A percentile compares a stretch with the other conserved stretches of the same genome.
Evolutionary conservation across 129 eudicot genomes (phyloP).

Genomic region (Ambrosia artemisiifolia): DNA sequence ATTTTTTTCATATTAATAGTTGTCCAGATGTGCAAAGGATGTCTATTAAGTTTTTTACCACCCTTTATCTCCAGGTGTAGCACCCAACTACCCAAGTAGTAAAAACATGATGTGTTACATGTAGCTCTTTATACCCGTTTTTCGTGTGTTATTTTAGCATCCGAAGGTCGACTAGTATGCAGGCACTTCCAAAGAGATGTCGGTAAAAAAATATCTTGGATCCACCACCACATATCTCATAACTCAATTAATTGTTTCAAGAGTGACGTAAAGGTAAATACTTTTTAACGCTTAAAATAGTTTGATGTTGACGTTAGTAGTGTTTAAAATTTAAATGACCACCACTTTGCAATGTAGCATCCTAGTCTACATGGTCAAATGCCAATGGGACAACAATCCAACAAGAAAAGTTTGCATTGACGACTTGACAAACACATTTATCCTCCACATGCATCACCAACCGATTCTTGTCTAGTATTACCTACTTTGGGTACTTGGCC

Average conservation of each 20-base stretch:
- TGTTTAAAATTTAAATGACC: neutral
- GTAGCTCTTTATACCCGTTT: neutral
- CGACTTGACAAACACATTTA: constrained; percentile 10
- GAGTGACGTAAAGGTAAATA: neutral
- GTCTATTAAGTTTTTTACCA: no score
- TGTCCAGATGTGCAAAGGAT: no score
- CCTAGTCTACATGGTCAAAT: constrained; percentile 1
- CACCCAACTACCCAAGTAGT: no score
- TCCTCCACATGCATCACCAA: constrained; percentile 4
- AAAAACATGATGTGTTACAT: neutral
- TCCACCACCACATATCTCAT: neutral
- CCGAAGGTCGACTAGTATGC: no score
- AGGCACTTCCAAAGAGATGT: no score
- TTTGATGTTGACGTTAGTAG: neutral
- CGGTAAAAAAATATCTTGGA: neutral
- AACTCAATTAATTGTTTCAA: neutral
- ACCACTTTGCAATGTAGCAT: neutral
- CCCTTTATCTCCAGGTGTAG: no score
- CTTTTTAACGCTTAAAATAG: neutral
- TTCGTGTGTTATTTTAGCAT: neutral
- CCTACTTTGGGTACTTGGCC: constrained; percentile 12
- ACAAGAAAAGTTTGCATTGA: neutral
- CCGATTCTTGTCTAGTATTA: constrained; percentile 6
- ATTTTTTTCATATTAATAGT: no score
- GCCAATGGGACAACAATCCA: neutral